Conservation (phyloP, 306 rosid genomes). For the Vigna radiata region DNA sequence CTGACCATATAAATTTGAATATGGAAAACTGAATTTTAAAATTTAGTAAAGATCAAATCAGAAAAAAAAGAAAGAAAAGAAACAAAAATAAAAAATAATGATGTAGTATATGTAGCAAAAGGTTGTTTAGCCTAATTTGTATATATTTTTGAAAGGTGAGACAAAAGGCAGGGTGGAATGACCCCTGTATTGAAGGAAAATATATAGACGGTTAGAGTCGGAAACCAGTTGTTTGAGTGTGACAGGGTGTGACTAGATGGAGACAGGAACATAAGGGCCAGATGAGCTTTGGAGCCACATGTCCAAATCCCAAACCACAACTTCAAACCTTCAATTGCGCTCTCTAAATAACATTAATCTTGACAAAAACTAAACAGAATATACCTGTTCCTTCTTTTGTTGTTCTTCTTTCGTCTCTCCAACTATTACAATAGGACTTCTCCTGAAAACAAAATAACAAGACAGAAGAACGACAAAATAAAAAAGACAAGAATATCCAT, state of each 20-base stretch:
- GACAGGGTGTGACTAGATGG: constrained; percentile 22
- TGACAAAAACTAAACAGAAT: constrained; percentile 21
- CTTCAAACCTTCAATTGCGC: constrained; percentile 57
- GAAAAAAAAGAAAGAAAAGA: too few relatives aligned
- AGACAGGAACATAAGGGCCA: not conserved
- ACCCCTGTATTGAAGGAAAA: not conserved
- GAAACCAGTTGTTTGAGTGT: not conserved
- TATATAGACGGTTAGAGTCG: constrained; percentile 10
- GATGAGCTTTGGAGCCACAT: constrained; percentile 47
- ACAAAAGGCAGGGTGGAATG: not conserved
- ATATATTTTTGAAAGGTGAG: not conserved
- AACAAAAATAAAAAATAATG: too few relatives aligned
- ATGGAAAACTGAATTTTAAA: too few relatives aligned
- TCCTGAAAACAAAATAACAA: constrained; percentile 28
- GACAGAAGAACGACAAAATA: not conserved
- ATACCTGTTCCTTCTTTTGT: not conserved
- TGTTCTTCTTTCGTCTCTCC: not conserved
- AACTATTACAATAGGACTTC: constrained; percentile 23
- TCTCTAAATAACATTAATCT: constrained; percentile 34
- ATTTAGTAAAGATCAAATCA: too few relatives aligned
- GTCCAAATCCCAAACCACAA: constrained; percentile 51
- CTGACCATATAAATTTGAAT: too few relatives aligned
- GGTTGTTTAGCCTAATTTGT: too few relatives aligned
- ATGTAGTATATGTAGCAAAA: too few relatives aligned
- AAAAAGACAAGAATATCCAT: not conserved